Evolutionary conservation across 305 asterid genomes (phyloP), one percentile per base, ranked within the genome.

Genomic region (Rubia tinctorum): DNA sequence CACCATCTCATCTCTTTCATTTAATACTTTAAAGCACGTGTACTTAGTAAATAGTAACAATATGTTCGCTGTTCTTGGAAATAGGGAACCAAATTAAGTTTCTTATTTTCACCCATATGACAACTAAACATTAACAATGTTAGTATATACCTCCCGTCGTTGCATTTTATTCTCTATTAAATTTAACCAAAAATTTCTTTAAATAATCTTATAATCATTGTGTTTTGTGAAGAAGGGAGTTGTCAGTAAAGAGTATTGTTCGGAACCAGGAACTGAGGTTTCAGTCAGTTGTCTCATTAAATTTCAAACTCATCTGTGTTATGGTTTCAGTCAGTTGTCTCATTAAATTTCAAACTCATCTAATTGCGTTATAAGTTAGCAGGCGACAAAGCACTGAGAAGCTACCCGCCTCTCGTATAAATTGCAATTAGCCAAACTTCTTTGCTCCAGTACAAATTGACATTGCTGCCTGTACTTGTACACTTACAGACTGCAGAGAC

Each of bases 291-390:
- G 85, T 82, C 86, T 89, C 96, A 83, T 59, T 87, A 73, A 91
- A 88, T 78, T 93, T 95, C 85, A 91, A 85, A 67, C 85, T 93
- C 71, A 91, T 74, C 68, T 80, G 12, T 95, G 86, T 80, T 88
- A 93, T 1, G 34, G 34, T 3, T 30, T 30, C 34, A 30, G 3
- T 89, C 93, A 34, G 83, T 88, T 1, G 84, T 82, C 86, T 89
- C 96, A 83, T 59, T 87, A 73, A 91, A 88, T 78, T 93, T 95
- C 85, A 91, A 85, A 67, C 85, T 93, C 71, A 91, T 74, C 68
- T 80, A 88, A 84, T 80, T 80, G 12, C 95, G 86, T 80, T 88
- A 93, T 1, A 80, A 79, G 77, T 62, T 79, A 64, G 82, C 77
- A 34, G 96, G 94, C 65, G 86, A 71, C 80, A 88, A 81, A 53